Base-by-base conservation (phyloP, 2,329 filamentous ascomycete species). In the Penicillium sp. region DNA sequence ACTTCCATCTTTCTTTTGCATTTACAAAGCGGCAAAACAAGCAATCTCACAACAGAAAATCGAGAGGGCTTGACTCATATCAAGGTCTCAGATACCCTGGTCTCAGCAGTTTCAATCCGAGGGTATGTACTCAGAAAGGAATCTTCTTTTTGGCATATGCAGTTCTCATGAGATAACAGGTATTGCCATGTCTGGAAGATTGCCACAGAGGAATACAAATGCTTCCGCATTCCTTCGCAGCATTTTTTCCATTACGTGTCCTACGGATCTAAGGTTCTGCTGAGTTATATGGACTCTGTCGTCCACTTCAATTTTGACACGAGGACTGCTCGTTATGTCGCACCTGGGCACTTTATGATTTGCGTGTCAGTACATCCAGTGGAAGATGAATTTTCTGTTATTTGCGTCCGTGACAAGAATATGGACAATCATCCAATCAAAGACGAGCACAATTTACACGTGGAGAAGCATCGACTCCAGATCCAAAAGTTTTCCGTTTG, bases 111-210 rank as follows among this genome's bases (percentile, higher is more conserved):
- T 6, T 55, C 58, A 13, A 34, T 35, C 6, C 49, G 41, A 18
- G 53, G 42, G 13, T 49, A 43, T 27, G 41, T 48, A n/a, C 16
- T 18, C 23, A 10, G 23, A n/a, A 32, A 35, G n/a, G 7, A n/a
- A 34, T 10, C n/a, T 10, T 10, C 23, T 7, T 5, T 19, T 5
- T 45, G 7, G 6, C 23, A 51, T 10, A 49, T 32, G 23, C 9
- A 32, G 27, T 19, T 32, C 34, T 46, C 16, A 38, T 16, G 27
- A 32, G 10, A 32, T 3, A 29, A 18, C 32, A 71, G 68, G 27
- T 62, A 64, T 29, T 72, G 69, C 39, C 60, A 70, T 55, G 61
- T 66, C n/a, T 73, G 69, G 68, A 56, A 67, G 39, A 43, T 67
- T 14, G 23, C 56, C 11, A 64, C 62, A 2, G 54, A 61, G 14